These are phyloP conservation scores for Trichoderma sp. DNA, from an alignment of 2,329 filamentous ascomycete genomes.

Conservation along the genomic window DNA sequence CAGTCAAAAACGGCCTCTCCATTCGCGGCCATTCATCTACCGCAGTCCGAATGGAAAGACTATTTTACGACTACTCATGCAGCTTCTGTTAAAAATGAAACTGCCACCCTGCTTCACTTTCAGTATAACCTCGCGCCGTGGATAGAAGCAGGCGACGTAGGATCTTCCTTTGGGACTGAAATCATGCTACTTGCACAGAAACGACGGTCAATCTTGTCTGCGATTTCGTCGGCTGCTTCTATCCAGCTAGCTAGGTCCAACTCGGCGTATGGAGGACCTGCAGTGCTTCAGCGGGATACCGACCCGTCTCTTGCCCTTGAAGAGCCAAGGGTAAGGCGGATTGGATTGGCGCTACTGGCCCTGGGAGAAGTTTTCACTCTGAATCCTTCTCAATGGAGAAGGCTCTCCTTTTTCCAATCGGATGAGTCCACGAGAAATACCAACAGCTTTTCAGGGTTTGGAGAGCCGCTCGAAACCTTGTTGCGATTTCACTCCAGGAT, in stretches of 20 bases:
- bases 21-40: neutral
- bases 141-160: constrained; percentile 24
- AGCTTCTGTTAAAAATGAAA: constrained; percentile 12
- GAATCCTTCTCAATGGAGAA: constrained; percentile 19
- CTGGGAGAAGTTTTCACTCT: constrained; percentile 9
- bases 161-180: constrained; percentile 20
- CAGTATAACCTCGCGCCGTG: constrained; percentile 25
- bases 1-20: neutral
- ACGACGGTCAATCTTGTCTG: neutral
- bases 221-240: constrained; percentile 18
- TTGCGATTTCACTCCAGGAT: constrained; percentile 20
- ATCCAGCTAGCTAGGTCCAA: constrained; percentile 4
- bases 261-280: neutral
- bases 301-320: neutral
- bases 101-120: constrained; percentile 23
- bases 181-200: constrained; percentile 23
- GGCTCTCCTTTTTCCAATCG: neutral
- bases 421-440: neutral
- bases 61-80: constrained; percentile 21
- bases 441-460: neutral
- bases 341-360: constrained; percentile 16
- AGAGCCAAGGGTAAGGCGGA: neutral
- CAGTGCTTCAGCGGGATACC: neutral
- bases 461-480: constrained; percentile 22
- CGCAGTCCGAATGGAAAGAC: constrained; percentile 22